A percentile compares a stretch with the other conserved stretches of the same genome.
Evolutionary conservation across 2,329 filamentous ascomycete species (phyloP).

Genomic region (Aspergillus luchuensis): DNA sequence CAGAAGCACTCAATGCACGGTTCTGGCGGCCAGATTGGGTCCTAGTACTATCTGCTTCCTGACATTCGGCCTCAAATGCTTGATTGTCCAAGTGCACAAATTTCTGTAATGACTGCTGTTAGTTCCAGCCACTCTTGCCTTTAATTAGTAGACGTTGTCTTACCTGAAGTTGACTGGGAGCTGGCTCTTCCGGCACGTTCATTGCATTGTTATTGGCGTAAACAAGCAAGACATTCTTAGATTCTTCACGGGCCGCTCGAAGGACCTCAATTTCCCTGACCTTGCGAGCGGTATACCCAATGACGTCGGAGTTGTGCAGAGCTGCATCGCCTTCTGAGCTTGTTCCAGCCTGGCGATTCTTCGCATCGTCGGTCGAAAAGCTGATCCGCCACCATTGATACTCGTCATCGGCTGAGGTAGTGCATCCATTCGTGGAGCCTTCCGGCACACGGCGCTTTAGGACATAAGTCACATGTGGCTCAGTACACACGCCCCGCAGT

Average conservation of each 20-base stretch:
- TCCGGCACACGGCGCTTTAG: slow-evolving; percentile 41
- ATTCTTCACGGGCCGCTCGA: slow-evolving; percentile 55
- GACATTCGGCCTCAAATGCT: slow-evolving; percentile 41
- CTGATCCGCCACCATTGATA: slow-evolving; percentile 61
- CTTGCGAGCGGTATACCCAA: slow-evolving; percentile 44
- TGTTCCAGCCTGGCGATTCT: slow-evolving; percentile 35
- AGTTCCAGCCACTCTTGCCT: slow-evolving; percentile 5
- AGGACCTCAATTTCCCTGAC: slow-evolving; percentile 58
- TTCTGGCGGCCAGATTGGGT: slow-evolving; percentile 8
- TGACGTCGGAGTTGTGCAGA: slow-evolving; percentile 35
- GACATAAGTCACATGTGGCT: slow-evolving; percentile 60
- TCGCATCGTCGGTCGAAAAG: slow-evolving; percentile 49
- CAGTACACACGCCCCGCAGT: slow-evolving; percentile 60
- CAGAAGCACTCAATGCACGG: background rate
- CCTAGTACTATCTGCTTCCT: slow-evolving; percentile 24
- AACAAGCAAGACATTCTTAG: slow-evolving; percentile 56
- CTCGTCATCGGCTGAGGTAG: slow-evolving; percentile 29
- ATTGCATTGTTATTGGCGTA: slow-evolving; percentile 59
- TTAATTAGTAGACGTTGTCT: slow-evolving; percentile 5
- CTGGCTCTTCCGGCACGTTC: slow-evolving; percentile 32
- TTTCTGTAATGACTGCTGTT: slow-evolving; percentile 29
- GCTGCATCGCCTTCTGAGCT: slow-evolving; percentile 21
- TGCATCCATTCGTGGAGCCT: slow-evolving; percentile 23
- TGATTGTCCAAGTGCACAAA: slow-evolving; percentile 56
- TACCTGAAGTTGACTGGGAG: slow-evolving; percentile 44